Base-by-base conservation (phyloP, 306 rosid genomes). In the Leucaena leucocephala region DNA sequence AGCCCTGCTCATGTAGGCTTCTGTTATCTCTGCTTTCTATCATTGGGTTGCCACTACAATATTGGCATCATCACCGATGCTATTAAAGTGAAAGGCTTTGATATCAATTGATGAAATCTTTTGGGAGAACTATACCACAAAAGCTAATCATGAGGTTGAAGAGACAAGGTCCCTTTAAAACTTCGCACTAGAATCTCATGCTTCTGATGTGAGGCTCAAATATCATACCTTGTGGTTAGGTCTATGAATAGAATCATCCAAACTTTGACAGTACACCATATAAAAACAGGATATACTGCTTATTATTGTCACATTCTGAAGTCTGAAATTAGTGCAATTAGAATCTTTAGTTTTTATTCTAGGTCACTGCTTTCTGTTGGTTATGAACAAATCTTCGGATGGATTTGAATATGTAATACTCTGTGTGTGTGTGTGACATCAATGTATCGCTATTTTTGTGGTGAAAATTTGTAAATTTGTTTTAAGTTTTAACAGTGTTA, bases 401-500 rank as follows among this genome's bases (percentile, higher is more conserved):
- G 10, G 35, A 14, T 70, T 76, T 15, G 63, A 42, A 52, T 62
- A 44, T 45, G 58, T 72, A 42, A 44, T 35, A 13, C 33, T 3
- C 61, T 55, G 33, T 54, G 34, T 55, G 4, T 68, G 44, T 36
- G 12, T 16, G 55, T 13, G 63, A 71, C 15, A 57, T 40, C 71
- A 72, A 27, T 27, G 27, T 35, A 9, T 54, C 14, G 46, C 64
- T 72, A 15, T 27, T 49, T 9, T 34, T 71, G 45, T 71, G 44
- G 46, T 49, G 17, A 38, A 39, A 7, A 45, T 22, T 72, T 17
- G 70, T 67, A 39, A 7, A 45, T 22, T 72, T 17, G 70, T 67
- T 65, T 70, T 66, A 64, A 38, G 69, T 61, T 65, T 70, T 68
- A 68, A 34, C 65, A 35, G 58, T 54, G 72, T 62, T 74, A 76